These are phyloP conservation scores for Aspergillus texensis DNA, from an alignment of 2,329 filamentous ascomycete genomes.

Conservation along the genomic window DNA sequence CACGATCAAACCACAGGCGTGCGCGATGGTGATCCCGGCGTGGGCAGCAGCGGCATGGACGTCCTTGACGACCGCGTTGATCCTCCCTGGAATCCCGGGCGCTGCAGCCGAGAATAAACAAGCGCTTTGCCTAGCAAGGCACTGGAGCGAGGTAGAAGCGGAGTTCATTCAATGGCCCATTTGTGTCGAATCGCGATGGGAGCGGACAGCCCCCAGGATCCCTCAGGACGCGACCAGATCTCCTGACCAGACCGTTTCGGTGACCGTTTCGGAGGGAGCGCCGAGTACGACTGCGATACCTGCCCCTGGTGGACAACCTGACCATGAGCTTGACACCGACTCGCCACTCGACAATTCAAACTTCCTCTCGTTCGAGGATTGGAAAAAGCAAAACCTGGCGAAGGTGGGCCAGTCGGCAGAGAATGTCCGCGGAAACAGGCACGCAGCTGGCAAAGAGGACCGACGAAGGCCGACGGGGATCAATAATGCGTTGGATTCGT, in stretches of 20 bases:
- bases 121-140: constrained; percentile 23
- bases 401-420: constrained; percentile 79
- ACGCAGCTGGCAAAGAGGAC: constrained; percentile 53
- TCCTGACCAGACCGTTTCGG: constrained; percentile 6
- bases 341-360: constrained; percentile 72
- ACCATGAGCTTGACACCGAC: constrained; percentile 61
- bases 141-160: constrained; percentile 21
- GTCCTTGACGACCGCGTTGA: constrained; percentile 15
- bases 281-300: constrained; percentile 3
- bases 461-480: constrained; percentile 56
- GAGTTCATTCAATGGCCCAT: constrained; percentile 29
- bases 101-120: constrained; percentile 14
- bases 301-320: constrained; percentile 16
- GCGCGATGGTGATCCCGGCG: constrained; percentile 11
- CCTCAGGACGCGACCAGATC: neutral
- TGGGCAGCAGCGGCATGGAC: constrained; percentile 18
- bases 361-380: constrained; percentile 97
- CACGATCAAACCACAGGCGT: neutral
- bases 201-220: constrained; percentile 5
- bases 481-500: constrained; percentile 71
- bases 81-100: constrained; percentile 14
- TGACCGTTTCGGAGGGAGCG: constrained; percentile 2
- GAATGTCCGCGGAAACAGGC: constrained; percentile 63
- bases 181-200: constrained; percentile 30
- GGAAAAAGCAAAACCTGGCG: constrained; percentile 91